Evolutionary conservation across 2,329 filamentous ascomycete genomes (phyloP).

Genomic region (Colletotrichum musicola): DNA sequence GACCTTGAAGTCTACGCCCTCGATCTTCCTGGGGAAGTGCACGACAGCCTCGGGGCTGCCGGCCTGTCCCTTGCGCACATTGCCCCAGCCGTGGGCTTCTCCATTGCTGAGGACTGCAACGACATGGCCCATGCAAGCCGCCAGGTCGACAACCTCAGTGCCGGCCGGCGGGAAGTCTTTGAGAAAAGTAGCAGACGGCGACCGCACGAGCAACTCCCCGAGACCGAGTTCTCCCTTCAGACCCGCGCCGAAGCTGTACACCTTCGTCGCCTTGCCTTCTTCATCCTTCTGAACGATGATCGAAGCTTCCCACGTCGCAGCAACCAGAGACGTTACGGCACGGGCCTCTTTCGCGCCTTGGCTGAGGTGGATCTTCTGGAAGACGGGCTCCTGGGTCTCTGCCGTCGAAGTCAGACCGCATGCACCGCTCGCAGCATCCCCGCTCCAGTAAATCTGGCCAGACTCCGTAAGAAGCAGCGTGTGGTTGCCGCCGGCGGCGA

Average conservation of each 20-base stretch:
- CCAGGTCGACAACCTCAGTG: slow-evolving; percentile 71
- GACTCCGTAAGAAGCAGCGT: slow-evolving; percentile 76
- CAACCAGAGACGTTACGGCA: slow-evolving; percentile 57
- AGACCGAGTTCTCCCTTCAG: slow-evolving; percentile 80
- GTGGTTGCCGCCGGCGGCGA: slow-evolving; percentile 85
- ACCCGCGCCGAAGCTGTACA: slow-evolving; percentile 76
- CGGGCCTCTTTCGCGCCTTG: slow-evolving; percentile 45
- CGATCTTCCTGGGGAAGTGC: slow-evolving; percentile 72
- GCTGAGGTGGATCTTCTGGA: slow-evolving; percentile 54
- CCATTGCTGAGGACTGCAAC: slow-evolving; percentile 81
- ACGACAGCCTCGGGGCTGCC: slow-evolving; percentile 69
- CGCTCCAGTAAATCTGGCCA: slow-evolving; percentile 74
- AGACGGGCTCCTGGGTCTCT: slow-evolving; percentile 49
- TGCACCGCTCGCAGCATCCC: slow-evolving; percentile 68
- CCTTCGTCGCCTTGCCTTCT: slow-evolving; percentile 55
- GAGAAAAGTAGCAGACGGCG: slow-evolving; percentile 62
- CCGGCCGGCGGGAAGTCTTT: slow-evolving; percentile 73
- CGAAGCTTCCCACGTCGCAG: slow-evolving; percentile 85
- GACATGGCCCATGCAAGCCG: slow-evolving; percentile 83
- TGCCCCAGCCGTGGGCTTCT: slow-evolving; percentile 89
- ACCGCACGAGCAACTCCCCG: slow-evolving; percentile 64
- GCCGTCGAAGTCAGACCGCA: slow-evolving; percentile 59
- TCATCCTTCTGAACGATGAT: slow-evolving; percentile 67
- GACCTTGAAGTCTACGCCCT: slow-evolving; percentile 71
- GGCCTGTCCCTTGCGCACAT: slow-evolving; percentile 86